Evolutionary conservation across 192 early-diverging fungal genomes (phyloP), one percentile per base, ranked within the genome.

Genomic region (Coemansia sp.): DNA sequence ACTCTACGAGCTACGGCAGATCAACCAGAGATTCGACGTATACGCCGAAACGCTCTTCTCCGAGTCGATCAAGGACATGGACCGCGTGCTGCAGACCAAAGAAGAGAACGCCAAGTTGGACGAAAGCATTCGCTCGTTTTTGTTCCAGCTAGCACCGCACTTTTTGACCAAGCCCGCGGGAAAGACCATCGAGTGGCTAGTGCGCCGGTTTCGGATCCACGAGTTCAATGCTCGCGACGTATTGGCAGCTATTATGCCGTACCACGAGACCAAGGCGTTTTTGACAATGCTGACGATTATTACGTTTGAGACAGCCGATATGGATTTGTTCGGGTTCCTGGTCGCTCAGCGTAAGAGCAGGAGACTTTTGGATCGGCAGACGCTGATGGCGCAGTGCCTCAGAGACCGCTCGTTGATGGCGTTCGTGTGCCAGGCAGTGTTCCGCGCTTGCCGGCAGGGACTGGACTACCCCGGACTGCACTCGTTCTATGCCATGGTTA

Each of bases 211-310:
- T 83, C 80, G 90, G 49, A 93, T 99, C 70, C 82, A 99, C 66
- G 92, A 95, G 71, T 90, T 91, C 80, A 99, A 97, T 72, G 82
- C 94, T 27, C 90, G 93, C 41, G 86, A 86, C 7, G 69, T 97
- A 5, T 49, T 99, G 29, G 88, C 82, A 20, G 90, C 89, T 39
- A 86, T 97, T 34, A 72, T 99, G 61, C 97, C 97, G 31, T 99
- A 94, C 81, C 95, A 99, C 68, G 96, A 98, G 73, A 95, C 95
- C 12, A 88, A 89, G 65, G 87, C 90, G 44, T 99, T 98, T 84
- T 84, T 92, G 61, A 88, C 89, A 57, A 88, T 99, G 88, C 87
- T 94, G 6, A 85, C 87, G 29, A 87, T 95, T 38, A 83, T 98
- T 18, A 79, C 83, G 15, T 86, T 96, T 61, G 71, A 84, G 84